Evolutionary conservation across 768 basidiomycete genomes (phyloP).

Genomic region (Boletus reticuloceps): DNA sequence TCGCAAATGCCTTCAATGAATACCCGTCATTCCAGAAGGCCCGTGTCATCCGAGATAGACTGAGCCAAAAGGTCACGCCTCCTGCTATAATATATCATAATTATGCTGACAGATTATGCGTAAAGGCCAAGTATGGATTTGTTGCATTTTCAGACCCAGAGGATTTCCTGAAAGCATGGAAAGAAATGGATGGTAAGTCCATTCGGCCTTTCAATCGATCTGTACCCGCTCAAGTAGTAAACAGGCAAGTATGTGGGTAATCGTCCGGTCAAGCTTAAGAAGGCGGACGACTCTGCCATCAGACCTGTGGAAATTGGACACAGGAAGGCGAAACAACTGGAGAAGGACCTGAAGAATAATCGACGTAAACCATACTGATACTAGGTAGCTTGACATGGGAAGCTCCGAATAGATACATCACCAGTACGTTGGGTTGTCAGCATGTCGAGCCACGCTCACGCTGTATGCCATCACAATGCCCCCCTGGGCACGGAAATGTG

Average conservation of each 20-base stretch:
- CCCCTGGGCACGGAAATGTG: slow-evolving; percentile 3
- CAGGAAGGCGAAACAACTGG: slow-evolving; percentile 86
- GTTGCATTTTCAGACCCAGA: slow-evolving; percentile 98
- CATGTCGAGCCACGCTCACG: slow-evolving; percentile 24
- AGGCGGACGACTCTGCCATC: slow-evolving; percentile 84
- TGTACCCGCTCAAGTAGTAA: slow-evolving; percentile 2
- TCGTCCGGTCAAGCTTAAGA: slow-evolving; percentile 93
- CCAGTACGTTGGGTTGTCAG: slow-evolving; percentile 30
- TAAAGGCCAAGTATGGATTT: slow-evolving; percentile 93
- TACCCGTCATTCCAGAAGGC: slow-evolving; percentile 94
- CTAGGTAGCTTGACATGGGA: background rate
- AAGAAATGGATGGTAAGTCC: slow-evolving; percentile 93
- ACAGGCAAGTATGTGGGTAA: slow-evolving; percentile 98
- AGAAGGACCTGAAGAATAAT: slow-evolving; percentile 90
- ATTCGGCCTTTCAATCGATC: background rate
- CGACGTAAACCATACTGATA: slow-evolving; percentile 76
- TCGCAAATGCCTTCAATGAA: slow-evolving; percentile 89
- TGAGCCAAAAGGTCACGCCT: slow-evolving; percentile 81
- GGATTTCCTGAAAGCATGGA: slow-evolving; percentile 98
- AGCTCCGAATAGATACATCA: slow-evolving; percentile 3
- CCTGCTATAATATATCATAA: background rate
- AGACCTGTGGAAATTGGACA: slow-evolving; percentile 92
- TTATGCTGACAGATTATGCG: slow-evolving; percentile 3
- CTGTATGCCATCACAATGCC: slow-evolving; percentile 8
- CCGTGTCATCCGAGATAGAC: slow-evolving; percentile 89